A percentile compares a stretch with the other conserved stretches of the same genome.
Conservation (phyloP, 768 basidiomycete species). For the Hortiboletus campestris region DNA sequence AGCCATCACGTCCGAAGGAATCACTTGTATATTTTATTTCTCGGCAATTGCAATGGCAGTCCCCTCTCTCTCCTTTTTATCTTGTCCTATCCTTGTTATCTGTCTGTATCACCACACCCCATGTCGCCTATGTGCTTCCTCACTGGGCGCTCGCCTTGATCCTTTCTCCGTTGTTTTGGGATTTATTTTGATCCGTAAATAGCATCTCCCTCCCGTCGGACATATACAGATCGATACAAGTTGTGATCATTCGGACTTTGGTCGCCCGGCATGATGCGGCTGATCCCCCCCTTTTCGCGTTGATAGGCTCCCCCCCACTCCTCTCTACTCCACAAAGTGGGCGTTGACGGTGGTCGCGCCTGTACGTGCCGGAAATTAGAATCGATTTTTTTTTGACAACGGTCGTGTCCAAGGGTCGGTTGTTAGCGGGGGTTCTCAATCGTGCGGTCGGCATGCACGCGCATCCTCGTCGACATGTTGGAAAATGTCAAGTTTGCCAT, state of each 20-base stretch:
- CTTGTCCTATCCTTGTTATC: neutral
- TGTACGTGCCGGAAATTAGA: too few species aligned
- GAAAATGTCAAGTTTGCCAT: too few species aligned
- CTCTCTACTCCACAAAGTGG: too few species aligned
- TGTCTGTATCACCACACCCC: neutral
- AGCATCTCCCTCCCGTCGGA: neutral
- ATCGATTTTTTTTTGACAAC: too few species aligned
- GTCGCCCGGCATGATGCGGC: neutral
- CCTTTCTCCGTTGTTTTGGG: neutral
- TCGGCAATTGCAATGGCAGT: neutral
- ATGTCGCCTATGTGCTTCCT: neutral
- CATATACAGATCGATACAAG: neutral
- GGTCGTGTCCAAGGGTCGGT: too few species aligned
- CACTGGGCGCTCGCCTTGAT: too few species aligned
- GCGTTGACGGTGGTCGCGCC: too few species aligned
- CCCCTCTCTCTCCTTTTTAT: neutral
- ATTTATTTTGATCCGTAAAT: neutral
- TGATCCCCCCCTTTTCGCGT: too few species aligned
- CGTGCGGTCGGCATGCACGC: too few species aligned
- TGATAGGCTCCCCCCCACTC: too few species aligned
- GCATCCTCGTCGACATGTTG: too few species aligned
- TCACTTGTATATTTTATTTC: neutral
- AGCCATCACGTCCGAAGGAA: neutral
- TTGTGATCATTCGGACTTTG: neutral
- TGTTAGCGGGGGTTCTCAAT: too few species aligned